Evolutionary conservation across 345 rosid genomes (phyloP), one percentile per base, ranked within the genome.

Genomic region (Salix brachista): DNA sequence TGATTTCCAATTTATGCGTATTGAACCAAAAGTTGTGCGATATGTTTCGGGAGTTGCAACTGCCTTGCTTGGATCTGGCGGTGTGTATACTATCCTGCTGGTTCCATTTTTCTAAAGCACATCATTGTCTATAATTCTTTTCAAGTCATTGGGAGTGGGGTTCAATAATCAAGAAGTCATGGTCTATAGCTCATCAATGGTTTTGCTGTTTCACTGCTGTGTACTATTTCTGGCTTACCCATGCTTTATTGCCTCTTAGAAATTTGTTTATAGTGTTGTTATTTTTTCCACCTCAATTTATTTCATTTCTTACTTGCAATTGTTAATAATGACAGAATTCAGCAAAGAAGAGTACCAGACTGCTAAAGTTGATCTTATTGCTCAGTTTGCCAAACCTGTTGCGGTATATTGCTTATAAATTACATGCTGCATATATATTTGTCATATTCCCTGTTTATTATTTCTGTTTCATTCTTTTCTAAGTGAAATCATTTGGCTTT

Each of bases 31-130:
- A 77, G 85, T 84, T 68, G 92, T 93, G 79, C 84, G 93, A 78
- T 96, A 88, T 80, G 94, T 95, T 6, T 93, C 97, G 54, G 99
- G 98, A 70, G 88, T 91, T 70, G 98, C 98, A 71, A 89, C 98
- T 62, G 96, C 99, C 77, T 87, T 91, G 75, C 88, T 93, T 75
- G 94, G 97, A 83, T 93, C 98, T 17, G 99, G 98, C 90, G 99
- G 99, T 95, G 41, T 70, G 88, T 83, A 44, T 75, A 36, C 48
- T 73, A 58, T 75, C 48, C 23, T n/a, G 19, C 66, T 10, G 54
- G 21, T 62, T 34, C 11, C 65, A 8, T 69, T 67, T 25, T 54
- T 12, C 23, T 46, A 25, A 34, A 23, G 67, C 1, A 48, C 39
- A 11, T 46, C 41, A 19, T 67, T 8, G 4, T 36, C 37, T 37